Percentiles rank a stretch among this genome's conserved stretches.
Evolutionary conservation across 2,329 filamentous ascomycete species (phyloP).

Genomic region (Cordyceps fumosorosea): DNA sequence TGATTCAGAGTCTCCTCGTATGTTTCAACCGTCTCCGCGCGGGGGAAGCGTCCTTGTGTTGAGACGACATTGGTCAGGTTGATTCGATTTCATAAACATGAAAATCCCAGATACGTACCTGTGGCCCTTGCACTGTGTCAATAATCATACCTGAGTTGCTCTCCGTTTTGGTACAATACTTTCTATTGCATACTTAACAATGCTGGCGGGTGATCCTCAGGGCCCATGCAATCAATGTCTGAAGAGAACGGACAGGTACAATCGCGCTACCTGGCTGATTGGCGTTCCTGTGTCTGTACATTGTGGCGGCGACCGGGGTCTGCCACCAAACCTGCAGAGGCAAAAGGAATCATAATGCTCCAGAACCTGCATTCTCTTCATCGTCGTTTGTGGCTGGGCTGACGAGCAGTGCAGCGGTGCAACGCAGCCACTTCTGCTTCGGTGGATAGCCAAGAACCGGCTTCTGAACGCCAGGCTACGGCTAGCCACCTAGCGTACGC

Average conservation of each 20-base stretch:
- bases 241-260: neutral
- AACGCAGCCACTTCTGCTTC: neutral
- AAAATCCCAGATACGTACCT: neutral
- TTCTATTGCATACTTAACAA: slow-evolving; percentile 40
- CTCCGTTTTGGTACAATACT: neutral
- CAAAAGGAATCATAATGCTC: neutral
- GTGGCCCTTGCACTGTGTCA: neutral
- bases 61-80: too few species aligned
- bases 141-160: neutral
- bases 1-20: too few species aligned
- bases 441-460: neutral
- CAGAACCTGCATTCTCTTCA: neutral
- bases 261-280: slow-evolving; percentile 1
- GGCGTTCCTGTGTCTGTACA: neutral
- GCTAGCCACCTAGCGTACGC: neutral
- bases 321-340: neutral
- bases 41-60: too few species aligned
- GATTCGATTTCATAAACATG: neutral
- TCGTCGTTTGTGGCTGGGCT: neutral
- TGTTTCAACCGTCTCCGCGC: too few species aligned
- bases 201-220: slow-evolving; percentile 38
- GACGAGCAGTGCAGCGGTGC: neutral
- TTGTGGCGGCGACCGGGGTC: neutral
- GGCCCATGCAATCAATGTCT: neutral
- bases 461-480: neutral